Evolutionary conservation across 2,329 filamentous ascomycete species (phyloP), one percentile per base, ranked within the genome.

Genomic region (Diaporthe capsici): DNA sequence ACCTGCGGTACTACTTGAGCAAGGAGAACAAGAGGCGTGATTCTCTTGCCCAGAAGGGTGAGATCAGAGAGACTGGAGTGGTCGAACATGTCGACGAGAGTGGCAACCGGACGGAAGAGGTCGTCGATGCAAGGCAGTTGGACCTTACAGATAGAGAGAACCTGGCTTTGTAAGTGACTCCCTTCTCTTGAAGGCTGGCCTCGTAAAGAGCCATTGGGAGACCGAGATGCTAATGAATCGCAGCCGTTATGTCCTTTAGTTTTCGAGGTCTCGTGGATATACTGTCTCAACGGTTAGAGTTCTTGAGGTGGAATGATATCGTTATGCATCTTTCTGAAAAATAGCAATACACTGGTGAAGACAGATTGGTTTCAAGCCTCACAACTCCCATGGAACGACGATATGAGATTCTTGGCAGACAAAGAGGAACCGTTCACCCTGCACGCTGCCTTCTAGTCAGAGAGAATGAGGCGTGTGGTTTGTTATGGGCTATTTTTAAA

Each of bases 11-110:
- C 65, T 85, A 86, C 72, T 76, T 87, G n/a, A 81, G 79, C 20
- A 81, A 80, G 49, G 83, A 86, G 65, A 87, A 87, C 68, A 83
- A 80, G 74, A 83, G 83, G 42, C 81, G 85, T 3, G 84, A 87
- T 65, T 71, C 70, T 7, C 77, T 83, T 4, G 77, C 78, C 25
- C 71, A 78, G 25, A 60, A 39, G 42, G 79, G 75, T 37, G 74
- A 75, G 25, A 78, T 81, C 12, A 75, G 76, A 39, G 79, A 79
- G 71, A 78, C 79, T 72, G 81, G 81, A 0, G 76, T 83, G 10
- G 79, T 83, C 22, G 82, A 81, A 49, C 77, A 78, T 58, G 77
- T 77, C 47, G 80, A 81, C 22, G 80, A 78, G 49, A 80, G 81
- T 37, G 83, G 83, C 6, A 78, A 78, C 4, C 80, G 78, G 67